These are phyloP conservation scores for Leptodontidium sp. DNA, from an alignment of 2,329 filamentous ascomycete species.

Conservation along the genomic window DNA sequence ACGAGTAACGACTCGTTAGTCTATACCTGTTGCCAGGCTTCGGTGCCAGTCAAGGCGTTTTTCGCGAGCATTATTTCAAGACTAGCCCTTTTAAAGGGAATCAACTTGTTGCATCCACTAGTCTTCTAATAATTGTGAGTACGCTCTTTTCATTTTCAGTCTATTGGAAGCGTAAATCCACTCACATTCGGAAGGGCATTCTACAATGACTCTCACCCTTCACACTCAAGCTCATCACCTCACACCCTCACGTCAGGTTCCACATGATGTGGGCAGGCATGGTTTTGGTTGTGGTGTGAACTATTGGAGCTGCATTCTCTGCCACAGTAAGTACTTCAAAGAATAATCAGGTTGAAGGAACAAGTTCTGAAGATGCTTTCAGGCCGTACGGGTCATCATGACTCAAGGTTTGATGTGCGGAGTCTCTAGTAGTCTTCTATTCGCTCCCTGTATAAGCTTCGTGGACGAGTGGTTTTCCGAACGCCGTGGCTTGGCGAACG, in stretches of 20 bases:
- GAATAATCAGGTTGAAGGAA: not conserved
- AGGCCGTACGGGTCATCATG: not conserved
- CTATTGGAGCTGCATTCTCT: not conserved
- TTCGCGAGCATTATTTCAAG: constrained; percentile 5
- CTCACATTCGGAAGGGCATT: not conserved
- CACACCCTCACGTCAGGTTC: not conserved
- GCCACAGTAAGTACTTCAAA: not conserved
- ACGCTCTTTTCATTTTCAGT: no score
- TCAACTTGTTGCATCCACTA: not conserved
- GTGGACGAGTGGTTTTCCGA: not conserved
- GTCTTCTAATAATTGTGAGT: not conserved
- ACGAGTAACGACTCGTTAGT: no score
- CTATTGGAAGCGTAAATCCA: no score
- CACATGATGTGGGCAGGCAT: constrained; percentile 10
- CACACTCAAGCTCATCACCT: constrained; percentile 6
- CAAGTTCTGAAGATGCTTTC: not conserved
- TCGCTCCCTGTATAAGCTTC: constrained; percentile 5
- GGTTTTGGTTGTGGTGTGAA: not conserved
- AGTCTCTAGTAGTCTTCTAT: not conserved
- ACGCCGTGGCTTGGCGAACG: not conserved
- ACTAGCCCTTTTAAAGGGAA: constrained; percentile 1
- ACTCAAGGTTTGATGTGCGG: constrained; percentile 4
- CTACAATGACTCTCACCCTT: not conserved
- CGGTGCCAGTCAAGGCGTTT: constrained; percentile 3
- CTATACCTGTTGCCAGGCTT: no score